Evolutionary conservation across 2,329 filamentous ascomycete species (phyloP).

Genomic region (Alternaria incomplexa): DNA sequence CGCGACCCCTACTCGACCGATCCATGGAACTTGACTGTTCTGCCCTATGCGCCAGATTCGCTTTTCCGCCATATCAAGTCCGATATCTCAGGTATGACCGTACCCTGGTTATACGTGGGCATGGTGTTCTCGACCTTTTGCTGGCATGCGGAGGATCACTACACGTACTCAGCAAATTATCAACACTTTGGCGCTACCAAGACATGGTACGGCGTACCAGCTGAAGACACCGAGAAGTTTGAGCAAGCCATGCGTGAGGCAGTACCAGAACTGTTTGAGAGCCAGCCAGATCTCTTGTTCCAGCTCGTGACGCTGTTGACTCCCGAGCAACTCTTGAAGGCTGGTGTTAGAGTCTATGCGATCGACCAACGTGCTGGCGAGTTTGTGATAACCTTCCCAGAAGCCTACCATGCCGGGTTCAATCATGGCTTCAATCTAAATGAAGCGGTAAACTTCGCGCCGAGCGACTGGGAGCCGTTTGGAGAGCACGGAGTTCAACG

Average conservation of each 20-base stretch:
- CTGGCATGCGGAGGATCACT: constrained; percentile 99
- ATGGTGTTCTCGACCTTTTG: constrained; percentile 99
- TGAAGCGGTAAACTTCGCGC: constrained; percentile 97
- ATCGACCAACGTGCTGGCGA: constrained; percentile 96
- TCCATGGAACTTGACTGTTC: constrained; percentile 93
- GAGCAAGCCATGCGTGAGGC: constrained; percentile 94
- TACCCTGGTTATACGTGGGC: constrained; percentile 98
- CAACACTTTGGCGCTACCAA: constrained; percentile 98
- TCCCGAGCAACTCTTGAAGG: constrained; percentile 90
- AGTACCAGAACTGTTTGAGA: constrained; percentile 95
- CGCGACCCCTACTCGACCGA: constrained; percentile 85
- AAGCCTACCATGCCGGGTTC: constrained; percentile 97
- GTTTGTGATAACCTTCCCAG: constrained; percentile 94
- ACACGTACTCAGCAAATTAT: constrained; percentile 96
- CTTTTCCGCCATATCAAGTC: constrained; percentile 97
- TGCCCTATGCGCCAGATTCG: constrained; percentile 89
- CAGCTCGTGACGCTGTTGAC: constrained; percentile 96
- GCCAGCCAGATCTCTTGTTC: constrained; percentile 93
- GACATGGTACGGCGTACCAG: constrained; percentile 98
- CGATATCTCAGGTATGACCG: constrained; percentile 98
- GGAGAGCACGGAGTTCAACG: constrained; percentile 86
- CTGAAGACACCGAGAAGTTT: constrained; percentile 90
- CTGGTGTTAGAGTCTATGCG: constrained; percentile 90
- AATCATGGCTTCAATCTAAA: constrained; percentile 99
- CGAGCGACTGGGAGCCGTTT: constrained; percentile 91